phyloP scores from a whole-genome alignment of 2,329 filamentous ascomycete genomes.

The Fusarium armeniacum region DNA sequence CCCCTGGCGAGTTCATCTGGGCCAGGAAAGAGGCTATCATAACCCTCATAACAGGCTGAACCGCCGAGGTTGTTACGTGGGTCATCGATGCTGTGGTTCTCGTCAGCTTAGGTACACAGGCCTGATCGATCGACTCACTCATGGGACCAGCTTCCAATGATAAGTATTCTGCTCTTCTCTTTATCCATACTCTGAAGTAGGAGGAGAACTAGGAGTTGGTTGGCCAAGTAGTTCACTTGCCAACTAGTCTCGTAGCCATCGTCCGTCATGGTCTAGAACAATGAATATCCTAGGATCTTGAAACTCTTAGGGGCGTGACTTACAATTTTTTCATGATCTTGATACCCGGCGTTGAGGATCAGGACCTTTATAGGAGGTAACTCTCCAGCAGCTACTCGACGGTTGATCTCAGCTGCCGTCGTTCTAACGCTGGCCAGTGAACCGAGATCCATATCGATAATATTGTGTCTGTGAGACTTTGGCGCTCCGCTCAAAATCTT shows the following conservation, averaged over 20 bases:
- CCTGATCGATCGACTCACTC: slow-evolving; percentile 48
- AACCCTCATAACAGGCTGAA: slow-evolving; percentile 44
- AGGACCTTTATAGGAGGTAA: slow-evolving; percentile 58
- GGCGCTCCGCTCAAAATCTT: slow-evolving; percentile 42
- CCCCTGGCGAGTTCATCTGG: slow-evolving; percentile 53
- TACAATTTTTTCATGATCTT: slow-evolving; percentile 48
- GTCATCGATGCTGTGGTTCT: slow-evolving; percentile 48
- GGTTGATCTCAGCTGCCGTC: slow-evolving; percentile 50
- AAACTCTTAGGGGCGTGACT: slow-evolving; percentile 5
- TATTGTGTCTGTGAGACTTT: slow-evolving; percentile 51
- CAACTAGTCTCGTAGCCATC: slow-evolving; percentile 54
- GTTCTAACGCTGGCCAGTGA: slow-evolving; percentile 50
- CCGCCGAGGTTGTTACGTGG: slow-evolving; percentile 45
- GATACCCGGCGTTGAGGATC: slow-evolving; percentile 55
- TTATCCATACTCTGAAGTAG: slow-evolving; percentile 54
- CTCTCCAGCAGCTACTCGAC: slow-evolving; percentile 49
- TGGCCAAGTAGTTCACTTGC: slow-evolving; percentile 54
- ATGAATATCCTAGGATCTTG: slow-evolving; percentile 7
- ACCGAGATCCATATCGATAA: slow-evolving; percentile 53
- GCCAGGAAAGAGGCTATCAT: slow-evolving; percentile 51
- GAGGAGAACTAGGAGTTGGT: slow-evolving; percentile 51
- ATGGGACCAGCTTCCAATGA: slow-evolving; percentile 54
- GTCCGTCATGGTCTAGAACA: slow-evolving; percentile 45
- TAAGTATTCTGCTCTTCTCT: slow-evolving; percentile 48
- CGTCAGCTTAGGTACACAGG: slow-evolving; percentile 16